These are phyloP conservation scores for Lentinula guzmanii DNA, from an alignment of 768 basidiomycete genomes.

Conservation along the genomic window DNA sequence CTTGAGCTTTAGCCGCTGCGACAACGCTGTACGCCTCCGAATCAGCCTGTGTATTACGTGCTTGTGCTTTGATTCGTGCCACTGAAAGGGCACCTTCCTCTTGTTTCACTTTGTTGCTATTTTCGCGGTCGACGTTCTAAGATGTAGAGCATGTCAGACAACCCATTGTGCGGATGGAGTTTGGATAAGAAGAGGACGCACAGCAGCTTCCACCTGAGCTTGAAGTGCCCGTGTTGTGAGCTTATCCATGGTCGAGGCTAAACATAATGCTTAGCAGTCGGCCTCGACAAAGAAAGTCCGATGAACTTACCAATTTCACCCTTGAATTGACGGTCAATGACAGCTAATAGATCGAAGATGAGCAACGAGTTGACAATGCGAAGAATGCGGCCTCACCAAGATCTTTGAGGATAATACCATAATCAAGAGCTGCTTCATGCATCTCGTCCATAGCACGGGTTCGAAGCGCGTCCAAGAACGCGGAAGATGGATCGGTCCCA, in stretches of 20 bases:
- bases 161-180: neutral
- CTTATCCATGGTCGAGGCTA: constrained; percentile 76
- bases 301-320: constrained; percentile 50
- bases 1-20: constrained; percentile 64
- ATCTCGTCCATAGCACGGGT: constrained; percentile 86
- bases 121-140: constrained; percentile 81
- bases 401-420: constrained; percentile 79
- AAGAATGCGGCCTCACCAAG: constrained; percentile 40
- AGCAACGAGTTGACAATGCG: neutral
- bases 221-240: constrained; percentile 79
- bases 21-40: constrained; percentile 70
- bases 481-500: constrained; percentile 59
- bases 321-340: constrained; percentile 86
- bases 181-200: constrained; percentile 23
- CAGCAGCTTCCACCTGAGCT: constrained; percentile 83
- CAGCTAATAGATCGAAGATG: constrained; percentile 37
- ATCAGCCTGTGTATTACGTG: constrained; percentile 66
- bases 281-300: neutral
- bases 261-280: neutral
- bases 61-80: constrained; percentile 68
- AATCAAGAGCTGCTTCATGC: constrained; percentile 74
- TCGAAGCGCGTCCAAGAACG: constrained; percentile 77
- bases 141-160: neutral
- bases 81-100: constrained; percentile 77
- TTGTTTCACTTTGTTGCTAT: constrained; percentile 83